Base-by-base conservation (phyloP, 768 basidiomycete species). In the Lactarius deliciosus region DNA sequence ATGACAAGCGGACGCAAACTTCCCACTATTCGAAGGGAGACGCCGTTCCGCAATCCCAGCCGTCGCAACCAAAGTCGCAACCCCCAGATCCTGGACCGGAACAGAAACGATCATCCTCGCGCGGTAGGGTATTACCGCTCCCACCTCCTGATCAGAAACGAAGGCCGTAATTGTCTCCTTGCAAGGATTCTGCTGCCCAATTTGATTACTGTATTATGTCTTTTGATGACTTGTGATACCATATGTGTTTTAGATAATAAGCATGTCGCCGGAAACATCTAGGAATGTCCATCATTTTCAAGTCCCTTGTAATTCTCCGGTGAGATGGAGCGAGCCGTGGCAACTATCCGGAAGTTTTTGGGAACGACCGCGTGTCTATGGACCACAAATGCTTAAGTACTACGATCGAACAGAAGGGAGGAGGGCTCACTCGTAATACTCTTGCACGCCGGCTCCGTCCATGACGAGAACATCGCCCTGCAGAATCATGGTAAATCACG, bases 381-480 rank as follows among this genome's bases (percentile, higher is more conserved):
- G 20, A 45, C 25, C 66, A 25, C n/a, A 10, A 22, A 63, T 15
- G 36, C 65, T 64, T 63, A 66, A 66, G 60, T 9, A 64, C 36
- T 38, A 13, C n/a, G 9, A 38, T 65, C 9, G 63, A 32, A 55
- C 13, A 65, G 34, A 38, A 28, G 28, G 25, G 16, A 55, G 20
- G 32, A 53, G 61, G 30, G 71, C 87, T 75, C 72, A 90, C 89
- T 92, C 87, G 64, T 92, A 92, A 72, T 77, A 81, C 57, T 84
- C 78, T 72, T 92, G 91, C 10, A 92, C 81, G 5, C 75, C 82
- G 5, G 80, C 77, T 6, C 91, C 90, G 41, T 91, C 86, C 91
- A 92, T 92, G 11, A 92, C 83, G 60, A 92, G 75, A 20, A 92
- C 79, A 70, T 92, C 91, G 3, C 91, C 91, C 89, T 92, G 70